These are phyloP conservation scores for Lipomyces japonicus DNA, from an alignment of 805 yeast species.

Conservation along the genomic window DNA sequence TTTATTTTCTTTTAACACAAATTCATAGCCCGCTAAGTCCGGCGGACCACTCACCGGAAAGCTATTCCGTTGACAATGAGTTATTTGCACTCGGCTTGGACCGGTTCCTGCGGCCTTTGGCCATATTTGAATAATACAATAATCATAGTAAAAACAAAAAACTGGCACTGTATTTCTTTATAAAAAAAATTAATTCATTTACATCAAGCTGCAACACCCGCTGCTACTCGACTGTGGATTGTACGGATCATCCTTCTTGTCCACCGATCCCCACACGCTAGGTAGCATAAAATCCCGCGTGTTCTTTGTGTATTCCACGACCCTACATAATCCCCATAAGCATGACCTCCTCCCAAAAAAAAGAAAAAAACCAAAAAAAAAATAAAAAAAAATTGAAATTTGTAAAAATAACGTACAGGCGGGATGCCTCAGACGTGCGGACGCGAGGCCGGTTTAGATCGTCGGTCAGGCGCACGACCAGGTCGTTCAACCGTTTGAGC, in stretches of 20 bases:
- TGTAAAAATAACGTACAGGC: conserved; percentile 14
- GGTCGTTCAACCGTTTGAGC: conserved; percentile 17
- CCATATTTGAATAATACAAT: conserved; percentile 26
- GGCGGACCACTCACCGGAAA: conserved; percentile 55
- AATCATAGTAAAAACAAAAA: too few relatives aligned
- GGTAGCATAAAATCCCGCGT: conserved; percentile 29
- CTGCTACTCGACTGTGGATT: conserved; percentile 14
- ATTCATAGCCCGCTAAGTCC: conserved; percentile 46
- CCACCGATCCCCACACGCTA: conserved; percentile 25
- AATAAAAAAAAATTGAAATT: too few relatives aligned
- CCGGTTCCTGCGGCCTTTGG: conserved; percentile 38
- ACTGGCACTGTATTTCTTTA: too few relatives aligned
- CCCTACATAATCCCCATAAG: conserved; percentile 2
- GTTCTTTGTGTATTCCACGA: conserved; percentile 24
- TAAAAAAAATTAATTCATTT: neutral
- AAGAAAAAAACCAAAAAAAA: too few relatives aligned
- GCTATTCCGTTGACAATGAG: conserved; percentile 52
- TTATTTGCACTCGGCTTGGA: conserved; percentile 57
- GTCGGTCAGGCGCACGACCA: conserved; percentile 6
- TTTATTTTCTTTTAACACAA: neutral
- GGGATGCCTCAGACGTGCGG: conserved; percentile 16
- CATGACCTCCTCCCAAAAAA: neutral
- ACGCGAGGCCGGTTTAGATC: conserved; percentile 14
- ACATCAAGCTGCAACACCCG: conserved; percentile 20
- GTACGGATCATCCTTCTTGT: conserved; percentile 27